Evolutionary conservation across 2,329 filamentous ascomycete species (phyloP).

Genomic region (Sarocladium oryzae): DNA sequence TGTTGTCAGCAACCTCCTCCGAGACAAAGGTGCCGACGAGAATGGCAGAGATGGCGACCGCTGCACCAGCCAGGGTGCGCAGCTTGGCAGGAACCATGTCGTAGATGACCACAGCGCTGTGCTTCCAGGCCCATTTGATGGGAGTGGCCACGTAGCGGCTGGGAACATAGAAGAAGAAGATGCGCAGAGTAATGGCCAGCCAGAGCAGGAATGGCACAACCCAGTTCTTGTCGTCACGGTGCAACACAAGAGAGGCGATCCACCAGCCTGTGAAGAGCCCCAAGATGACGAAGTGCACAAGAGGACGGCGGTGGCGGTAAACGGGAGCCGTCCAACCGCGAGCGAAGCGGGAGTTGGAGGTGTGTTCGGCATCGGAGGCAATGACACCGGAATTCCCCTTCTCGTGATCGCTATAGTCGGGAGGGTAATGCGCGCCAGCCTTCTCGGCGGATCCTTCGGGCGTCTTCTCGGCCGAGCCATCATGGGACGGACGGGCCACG

Average conservation of each 20-base stretch:
- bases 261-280: slow-evolving; percentile 57
- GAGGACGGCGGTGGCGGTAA: slow-evolving; percentile 38
- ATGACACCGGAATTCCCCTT: slow-evolving; percentile 27
- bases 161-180: slow-evolving; percentile 67
- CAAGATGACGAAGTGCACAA: slow-evolving; percentile 40
- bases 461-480: too few species aligned
- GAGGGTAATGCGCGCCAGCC: slow-evolving; percentile 18
- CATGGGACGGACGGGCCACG: slow-evolving; percentile 26
- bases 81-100: slow-evolving; percentile 59
- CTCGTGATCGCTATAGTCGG: slow-evolving; percentile 34
- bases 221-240: slow-evolving; percentile 70
- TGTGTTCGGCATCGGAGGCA: slow-evolving; percentile 16
- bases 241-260: slow-evolving; percentile 67
- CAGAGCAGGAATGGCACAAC: slow-evolving; percentile 78
- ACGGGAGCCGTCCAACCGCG: slow-evolving; percentile 23
- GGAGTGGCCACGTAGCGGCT: slow-evolving; percentile 59
- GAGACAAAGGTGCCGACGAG: slow-evolving; percentile 73
- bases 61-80: slow-evolving; percentile 56
- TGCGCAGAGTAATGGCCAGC: slow-evolving; percentile 64
- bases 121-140: slow-evolving; percentile 60
- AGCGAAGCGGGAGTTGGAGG: slow-evolving; percentile 10
- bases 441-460: slow-evolving; percentile 19
- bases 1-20: slow-evolving; percentile 67
- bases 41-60: slow-evolving; percentile 62
- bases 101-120: slow-evolving; percentile 53